A percentile compares a stretch with the other conserved stretches of the same genome.
Evolutionary conservation across 164 flowering plant species (phyloP).

Genomic region (Dillenia turbinata): DNA sequence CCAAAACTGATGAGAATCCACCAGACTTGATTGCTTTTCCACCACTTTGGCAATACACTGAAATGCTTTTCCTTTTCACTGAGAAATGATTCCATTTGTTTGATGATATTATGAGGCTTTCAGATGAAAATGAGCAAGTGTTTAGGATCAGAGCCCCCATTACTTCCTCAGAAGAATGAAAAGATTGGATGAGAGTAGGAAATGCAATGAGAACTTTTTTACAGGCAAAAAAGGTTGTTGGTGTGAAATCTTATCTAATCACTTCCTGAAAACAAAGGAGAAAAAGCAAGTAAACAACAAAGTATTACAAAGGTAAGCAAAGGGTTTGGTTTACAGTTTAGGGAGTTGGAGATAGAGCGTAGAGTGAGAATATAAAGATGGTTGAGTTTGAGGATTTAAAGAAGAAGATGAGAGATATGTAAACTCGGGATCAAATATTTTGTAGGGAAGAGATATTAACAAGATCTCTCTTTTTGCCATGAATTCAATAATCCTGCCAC

Average conservation of each 20-base stretch:
- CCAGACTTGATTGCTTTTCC: conserved; percentile 33
- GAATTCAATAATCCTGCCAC: conserved; percentile 25
- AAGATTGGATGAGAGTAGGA: conserved; percentile 7
- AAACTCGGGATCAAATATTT: conserved; percentile 5
- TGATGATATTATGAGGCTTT: conserved; percentile 1
- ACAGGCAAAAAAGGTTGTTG: conserved; percentile 28
- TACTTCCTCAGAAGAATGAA: conserved; percentile 12
- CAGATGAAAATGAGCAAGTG: conserved; percentile 13
- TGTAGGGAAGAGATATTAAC: conserved; percentile 1
- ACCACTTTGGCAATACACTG: conserved; percentile 38
- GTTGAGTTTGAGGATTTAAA: conserved; percentile 27
- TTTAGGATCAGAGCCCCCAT: conserved; percentile 55
- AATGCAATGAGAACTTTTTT: conserved; percentile 10
- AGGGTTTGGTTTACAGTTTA: conserved; percentile 28
- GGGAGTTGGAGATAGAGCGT: conserved; percentile 1
- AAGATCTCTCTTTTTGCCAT: conserved; percentile 68
- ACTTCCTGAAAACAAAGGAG: conserved; percentile 20
- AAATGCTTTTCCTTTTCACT: conserved; percentile 25
- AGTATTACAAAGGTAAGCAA: conserved; percentile 11
- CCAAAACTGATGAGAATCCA: conserved; percentile 33
- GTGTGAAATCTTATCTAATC: conserved; percentile 30
- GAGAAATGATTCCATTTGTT: conserved; percentile 1
- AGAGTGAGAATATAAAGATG: conserved; percentile 15
- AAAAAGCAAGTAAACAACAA: conserved; percentile 47
- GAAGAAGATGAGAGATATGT: conserved; percentile 50